Conservation (phyloP, 768 basidiomycete species). For the Leccinellum luteum region DNA sequence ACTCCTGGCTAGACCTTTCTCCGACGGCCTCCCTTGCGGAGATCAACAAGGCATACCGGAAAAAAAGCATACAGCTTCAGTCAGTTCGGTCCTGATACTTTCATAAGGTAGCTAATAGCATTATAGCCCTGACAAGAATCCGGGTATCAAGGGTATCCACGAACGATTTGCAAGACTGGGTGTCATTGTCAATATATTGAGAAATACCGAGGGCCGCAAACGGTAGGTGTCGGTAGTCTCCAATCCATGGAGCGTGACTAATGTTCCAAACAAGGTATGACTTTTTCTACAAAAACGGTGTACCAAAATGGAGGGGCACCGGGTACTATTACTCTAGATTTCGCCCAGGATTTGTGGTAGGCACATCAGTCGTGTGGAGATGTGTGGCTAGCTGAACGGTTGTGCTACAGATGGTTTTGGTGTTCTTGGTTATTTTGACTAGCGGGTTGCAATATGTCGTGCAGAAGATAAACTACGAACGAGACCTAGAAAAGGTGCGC, state of each 20-base stretch:
- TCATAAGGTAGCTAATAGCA: slow-evolving; percentile 1
- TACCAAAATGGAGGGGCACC: slow-evolving; percentile 94
- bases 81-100: slow-evolving; percentile 39
- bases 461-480: slow-evolving; percentile 72
- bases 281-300: slow-evolving; percentile 97
- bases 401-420: slow-evolving; percentile 59
- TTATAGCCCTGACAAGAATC: slow-evolving; percentile 92
- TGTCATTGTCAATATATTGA: slow-evolving; percentile 77
- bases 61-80: slow-evolving; percentile 88
- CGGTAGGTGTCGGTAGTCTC: slow-evolving; percentile 48
- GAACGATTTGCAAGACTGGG: slow-evolving; percentile 93
- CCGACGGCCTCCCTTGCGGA: slow-evolving; percentile 70
- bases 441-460: slow-evolving; percentile 82
- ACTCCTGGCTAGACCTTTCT: slow-evolving; percentile 86
- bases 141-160: slow-evolving; percentile 72
- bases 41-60: slow-evolving; percentile 88
- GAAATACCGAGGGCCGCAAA: slow-evolving; percentile 71
- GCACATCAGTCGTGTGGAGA: slow-evolving; percentile 19
- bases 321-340: slow-evolving; percentile 97
- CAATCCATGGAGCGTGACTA: not conserved
- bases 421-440: slow-evolving; percentile 75
- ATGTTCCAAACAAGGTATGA: slow-evolving; percentile 56
- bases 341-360: slow-evolving; percentile 84
- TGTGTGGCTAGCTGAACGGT: not conserved
- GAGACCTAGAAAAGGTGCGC: slow-evolving; percentile 69